Evolutionary conservation across 768 basidiomycete genomes (phyloP), one percentile per base, ranked within the genome.

Genomic region (Harrya chromipes): DNA sequence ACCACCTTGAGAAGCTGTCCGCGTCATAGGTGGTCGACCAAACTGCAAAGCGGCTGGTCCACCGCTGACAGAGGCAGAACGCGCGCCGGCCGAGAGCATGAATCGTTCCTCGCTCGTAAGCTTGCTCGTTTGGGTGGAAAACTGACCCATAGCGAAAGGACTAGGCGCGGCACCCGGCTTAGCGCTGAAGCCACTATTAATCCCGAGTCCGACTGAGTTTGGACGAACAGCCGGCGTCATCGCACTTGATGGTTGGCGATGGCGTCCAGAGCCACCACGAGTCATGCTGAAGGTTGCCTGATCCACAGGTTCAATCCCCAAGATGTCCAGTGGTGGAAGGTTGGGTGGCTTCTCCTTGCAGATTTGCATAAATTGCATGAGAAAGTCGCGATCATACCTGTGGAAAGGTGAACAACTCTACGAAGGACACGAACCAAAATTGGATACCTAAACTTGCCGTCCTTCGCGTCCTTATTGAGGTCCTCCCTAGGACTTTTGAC

Each of bases 361-460:
- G 52, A 95, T 72, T 20, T 73, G 71, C 90, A 97, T 94, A 74
- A 99, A 99, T 66, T 99, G 95, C 51, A 99, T 71, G 21, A 99
- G 79, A 83, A 99, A 99, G 17, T 94, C 92, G 31, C 94, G 92
- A 67, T 97, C 93, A 66, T 99, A 99, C 62, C 95, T 92, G 20
- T 21, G 48, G 20, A n/a, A 46, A 44, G 17, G 16, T 54, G 38
- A 63, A 36, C 14, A 59, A 47, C 47, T 9, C 4, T 17, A 40
- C 39, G 38, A 34, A 43, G 7, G 27, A 6, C 8, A 14, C 0
- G 2, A 23, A 8, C 14, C 3, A 33, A 16, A n/a, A 9, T 46
- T 20, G 51, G 60, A 52, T 70, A 90, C 90, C 85, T 82, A 75
- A 92, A 95, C 70, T 92, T 94, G 59, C 93, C 93, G 48, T 90